Base-by-base conservation (phyloP, 768 basidiomycete species). In the Tricholomella constricta region DNA sequence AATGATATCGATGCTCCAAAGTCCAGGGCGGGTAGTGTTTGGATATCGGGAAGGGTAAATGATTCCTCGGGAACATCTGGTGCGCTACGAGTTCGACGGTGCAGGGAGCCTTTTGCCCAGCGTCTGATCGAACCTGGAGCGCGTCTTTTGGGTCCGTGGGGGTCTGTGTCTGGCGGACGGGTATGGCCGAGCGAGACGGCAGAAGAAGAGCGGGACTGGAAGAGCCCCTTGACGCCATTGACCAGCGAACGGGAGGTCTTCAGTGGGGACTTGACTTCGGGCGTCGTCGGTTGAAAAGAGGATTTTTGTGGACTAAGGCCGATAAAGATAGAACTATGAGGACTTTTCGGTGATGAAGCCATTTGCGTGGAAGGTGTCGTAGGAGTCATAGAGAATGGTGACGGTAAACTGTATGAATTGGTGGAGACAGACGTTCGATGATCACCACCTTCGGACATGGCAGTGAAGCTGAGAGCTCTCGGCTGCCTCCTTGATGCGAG, bases 191-290 rank as follows among this genome's bases (percentile, higher is more conserved):
- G 58, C 29, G 68, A 57, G 40, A 69, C 61, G 5, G 80, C 73
- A 14, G 80, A 76, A 12, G 62, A 52, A 4, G 81, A 67, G 1
- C 78, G 79, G 45, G 81, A 72, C 23, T 73, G 68, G 59, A 89
- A 86, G 47, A 89, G 72, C 17, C 75, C 81, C 59, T 76, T 80
- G 51, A 88, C 81, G 58, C 83, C 85, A 57, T 78, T 82, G 42
- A 84, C 79, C 67, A 89, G 76, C 12, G 82, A 84, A 23, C 78
- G 67, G 56, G 62, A 44, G 61, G 65, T 52, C 68, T 74, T 48
- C 62, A 63, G 51, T 40, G 72, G 32, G 48, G 62, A 31, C 55
- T 58, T 45, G 50, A 59, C 50, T 46, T 61, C 56, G 14, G 56
- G 11, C 59, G 53, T 35, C 54, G 40, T 50, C 32, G 42, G 23